Conservation (phyloP, 495 filamentous ascomycete species). For the Podospora bellae-mahoneyi region DNA sequence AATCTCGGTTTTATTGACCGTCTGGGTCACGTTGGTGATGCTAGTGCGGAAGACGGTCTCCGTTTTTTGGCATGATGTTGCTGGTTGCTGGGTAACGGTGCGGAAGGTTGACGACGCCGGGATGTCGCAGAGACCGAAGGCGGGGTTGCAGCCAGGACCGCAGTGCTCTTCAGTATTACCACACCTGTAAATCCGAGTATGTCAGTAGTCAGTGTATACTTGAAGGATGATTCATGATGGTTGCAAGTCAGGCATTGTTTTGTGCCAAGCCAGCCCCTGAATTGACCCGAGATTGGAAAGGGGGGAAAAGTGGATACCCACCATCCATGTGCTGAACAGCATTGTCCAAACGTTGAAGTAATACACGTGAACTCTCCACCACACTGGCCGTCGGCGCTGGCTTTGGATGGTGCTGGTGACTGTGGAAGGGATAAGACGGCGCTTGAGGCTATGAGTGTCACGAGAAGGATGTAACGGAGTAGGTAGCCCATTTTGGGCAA, state of each 20-base stretch:
- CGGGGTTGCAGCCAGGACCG: background rate
- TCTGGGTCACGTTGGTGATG: background rate
- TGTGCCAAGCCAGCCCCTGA: background rate
- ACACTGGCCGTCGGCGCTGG: background rate
- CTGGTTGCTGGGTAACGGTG: background rate
- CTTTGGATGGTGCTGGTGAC: background rate
- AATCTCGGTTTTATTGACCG: background rate
- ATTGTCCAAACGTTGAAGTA: background rate
- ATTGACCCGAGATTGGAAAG: background rate
- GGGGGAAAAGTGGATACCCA: background rate
- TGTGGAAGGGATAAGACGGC: background rate
- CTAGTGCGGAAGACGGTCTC: background rate
- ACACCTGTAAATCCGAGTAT: background rate
- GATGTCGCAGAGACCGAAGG: background rate
- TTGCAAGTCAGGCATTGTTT: background rate
- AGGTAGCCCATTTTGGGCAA: background rate
- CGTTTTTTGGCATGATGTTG: background rate
- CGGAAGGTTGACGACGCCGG: background rate
- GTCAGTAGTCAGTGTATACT: background rate
- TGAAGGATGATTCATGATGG: too few species aligned
- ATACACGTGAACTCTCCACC: background rate
- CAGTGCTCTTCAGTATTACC: background rate
- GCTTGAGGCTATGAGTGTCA: background rate
- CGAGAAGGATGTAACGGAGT: background rate
- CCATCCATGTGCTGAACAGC: background rate